phyloP scores from a whole-genome alignment of 805 yeast genomes.

The Hanseniaspora singularis region DNA sequence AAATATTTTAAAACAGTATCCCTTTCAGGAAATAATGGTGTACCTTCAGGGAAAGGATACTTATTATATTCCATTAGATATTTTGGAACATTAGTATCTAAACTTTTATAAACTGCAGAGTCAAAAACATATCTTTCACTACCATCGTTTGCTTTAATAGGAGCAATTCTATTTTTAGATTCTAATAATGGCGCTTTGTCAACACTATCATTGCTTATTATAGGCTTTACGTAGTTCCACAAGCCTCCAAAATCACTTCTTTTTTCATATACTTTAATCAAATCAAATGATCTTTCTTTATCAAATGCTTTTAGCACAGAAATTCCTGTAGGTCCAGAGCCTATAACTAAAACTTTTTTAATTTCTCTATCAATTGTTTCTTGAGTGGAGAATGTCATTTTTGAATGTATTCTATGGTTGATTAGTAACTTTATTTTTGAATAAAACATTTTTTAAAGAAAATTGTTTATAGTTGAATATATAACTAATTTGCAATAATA shows the following conservation, averaged over 20 bases:
- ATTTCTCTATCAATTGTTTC: too few relatives aligned
- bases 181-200: slow-evolving; percentile 26
- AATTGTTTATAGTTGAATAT: too few relatives aligned
- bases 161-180: slow-evolving; percentile 20
- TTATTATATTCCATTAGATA: slow-evolving; percentile 51
- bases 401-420: background rate
- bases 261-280: slow-evolving; percentile 47
- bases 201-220: slow-evolving; percentile 19
- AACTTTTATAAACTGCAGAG: slow-evolving; percentile 44
- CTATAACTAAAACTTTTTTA: slow-evolving; percentile 46
- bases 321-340: slow-evolving; percentile 63
- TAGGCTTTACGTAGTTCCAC: slow-evolving; percentile 47
- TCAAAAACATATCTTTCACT: slow-evolving; percentile 31
- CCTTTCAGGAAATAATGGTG: slow-evolving; percentile 48
- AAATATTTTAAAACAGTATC: slow-evolving; percentile 48
- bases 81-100: slow-evolving; percentile 57
- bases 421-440: too few relatives aligned
- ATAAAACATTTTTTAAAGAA: too few relatives aligned
- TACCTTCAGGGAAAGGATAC: slow-evolving; percentile 34
- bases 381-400: background rate
- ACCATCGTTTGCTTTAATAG: slow-evolving; percentile 15
- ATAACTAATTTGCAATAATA: too few relatives aligned
- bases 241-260: slow-evolving; percentile 52
- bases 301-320: slow-evolving; percentile 49
- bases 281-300: slow-evolving; percentile 36